A percentile compares a stretch with the other conserved stretches of the same genome.
Conservation (phyloP, 1,284 basidiomycete genomes). For the Boletus holoroseus region DNA sequence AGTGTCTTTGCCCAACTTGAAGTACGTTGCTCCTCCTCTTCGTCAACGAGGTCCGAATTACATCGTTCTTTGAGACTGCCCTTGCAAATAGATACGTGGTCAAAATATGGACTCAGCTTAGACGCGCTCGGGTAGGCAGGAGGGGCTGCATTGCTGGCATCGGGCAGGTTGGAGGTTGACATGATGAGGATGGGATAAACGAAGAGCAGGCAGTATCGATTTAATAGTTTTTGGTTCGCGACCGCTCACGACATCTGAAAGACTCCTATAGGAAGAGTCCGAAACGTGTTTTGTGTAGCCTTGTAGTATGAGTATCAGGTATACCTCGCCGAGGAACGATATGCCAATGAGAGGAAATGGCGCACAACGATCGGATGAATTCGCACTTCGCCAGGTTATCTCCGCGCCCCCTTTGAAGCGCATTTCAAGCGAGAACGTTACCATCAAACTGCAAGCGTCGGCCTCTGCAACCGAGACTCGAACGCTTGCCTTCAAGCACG, state of each 20-base stretch:
- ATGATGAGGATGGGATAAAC: not conserved
- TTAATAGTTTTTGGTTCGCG: not conserved
- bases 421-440: too few species aligned
- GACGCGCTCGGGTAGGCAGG: not conserved
- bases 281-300: too few species aligned
- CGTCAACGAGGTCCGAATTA: constrained; percentile 4
- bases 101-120: not conserved
- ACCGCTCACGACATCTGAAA: not conserved
- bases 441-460: too few species aligned
- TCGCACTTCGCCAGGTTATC: too few species aligned
- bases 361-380: not conserved
- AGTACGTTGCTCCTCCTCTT: constrained; percentile 1
- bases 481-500: too few species aligned
- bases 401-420: too few species aligned
- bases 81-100: not conserved
- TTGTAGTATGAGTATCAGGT: not conserved
- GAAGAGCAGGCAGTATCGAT: too few species aligned
- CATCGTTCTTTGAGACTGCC: not conserved
- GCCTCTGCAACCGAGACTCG: too few species aligned
- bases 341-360: not conserved
- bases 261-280: not conserved
- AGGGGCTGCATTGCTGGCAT: not conserved
- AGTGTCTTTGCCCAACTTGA: not conserved
- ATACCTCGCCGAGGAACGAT: not conserved
- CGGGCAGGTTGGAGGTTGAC: not conserved